Base-by-base conservation (phyloP, 495 filamentous ascomycete genomes). In the Lasiosphaeris hirsuta region DNA sequence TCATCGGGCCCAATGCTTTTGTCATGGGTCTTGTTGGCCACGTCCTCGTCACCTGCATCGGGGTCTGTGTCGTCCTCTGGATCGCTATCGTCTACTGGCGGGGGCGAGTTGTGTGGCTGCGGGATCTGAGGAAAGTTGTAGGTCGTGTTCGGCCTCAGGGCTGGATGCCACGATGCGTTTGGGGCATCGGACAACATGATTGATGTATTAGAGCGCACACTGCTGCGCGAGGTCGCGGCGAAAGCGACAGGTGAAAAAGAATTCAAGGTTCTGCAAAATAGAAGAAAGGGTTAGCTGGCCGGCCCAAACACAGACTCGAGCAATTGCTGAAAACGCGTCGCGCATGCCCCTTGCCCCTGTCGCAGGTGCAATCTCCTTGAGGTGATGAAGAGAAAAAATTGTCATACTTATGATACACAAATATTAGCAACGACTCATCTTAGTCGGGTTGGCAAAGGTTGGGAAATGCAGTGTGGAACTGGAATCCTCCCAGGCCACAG, bases 131-230 rank as follows among this genome's bases (percentile, higher is more conserved):
- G 51, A 13, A 61, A 52, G 33, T 64, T 66, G 54, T 57, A 65
- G 59, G 57, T 58, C 53, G 70, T 70, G 57, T 81, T 73, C 54
- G 80, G 80, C 79, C 77, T 80, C 64, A 77, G 70, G 19, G 80
- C 80, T 56, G 80, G 80, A 68, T 83, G 70, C 80, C 80, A 83
- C 54, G 78, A 75, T 57, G 77, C 68, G 58, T 59, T 74, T 51
- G 72, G 69, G 53, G 67, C 63, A 63, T 73, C 72, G 58, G 69
- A 70, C 57, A 69, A 52, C 72, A 78, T 75, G 62, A 60, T 64
- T 52, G 67, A 62, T 61, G 54, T 67, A 66, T 64, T 67, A 63
- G 61, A 59, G 45, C 58, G 67, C 54, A 56, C 61, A 66, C 64
- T 69, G 65, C 54, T 19, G 54, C 55, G 59, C 45, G 49, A 47